Evolutionary conservation across 257 asterid genomes (phyloP).

Genomic region (Primulina huaijiensis): DNA sequence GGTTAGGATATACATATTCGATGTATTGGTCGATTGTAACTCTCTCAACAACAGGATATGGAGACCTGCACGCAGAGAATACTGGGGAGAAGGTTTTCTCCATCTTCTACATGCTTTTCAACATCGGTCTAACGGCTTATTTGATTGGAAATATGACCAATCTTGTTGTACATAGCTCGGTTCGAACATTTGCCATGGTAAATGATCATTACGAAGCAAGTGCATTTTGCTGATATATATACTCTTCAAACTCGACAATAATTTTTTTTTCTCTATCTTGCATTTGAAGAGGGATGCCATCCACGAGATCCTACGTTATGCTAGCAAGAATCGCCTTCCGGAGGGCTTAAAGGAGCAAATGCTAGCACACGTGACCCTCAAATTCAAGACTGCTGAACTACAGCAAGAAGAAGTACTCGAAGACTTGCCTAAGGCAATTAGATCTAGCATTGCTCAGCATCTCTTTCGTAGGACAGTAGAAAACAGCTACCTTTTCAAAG

Average conservation of each 20-base stretch:
- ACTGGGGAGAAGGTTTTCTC: slow-evolving; percentile 79
- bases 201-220: slow-evolving; percentile 6
- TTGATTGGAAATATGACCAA: slow-evolving; percentile 94
- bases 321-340: slow-evolving; percentile 85
- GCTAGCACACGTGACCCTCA: slow-evolving; percentile 79
- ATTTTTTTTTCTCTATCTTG: neutral
- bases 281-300: slow-evolving; percentile 73
- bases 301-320: slow-evolving; percentile 62
- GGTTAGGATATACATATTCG: slow-evolving; percentile 76
- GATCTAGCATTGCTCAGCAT: slow-evolving; percentile 84
- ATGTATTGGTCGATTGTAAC: slow-evolving; percentile 93
- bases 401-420: slow-evolving; percentile 86
- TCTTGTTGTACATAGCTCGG: slow-evolving; percentile 75
- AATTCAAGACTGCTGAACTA: slow-evolving; percentile 84
- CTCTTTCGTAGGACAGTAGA: slow-evolving; percentile 68
- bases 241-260: neutral
- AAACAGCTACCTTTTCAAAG: slow-evolving; percentile 73
- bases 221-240: neutral
- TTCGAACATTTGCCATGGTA: slow-evolving; percentile 80
- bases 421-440: slow-evolving; percentile 84
- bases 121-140: slow-evolving; percentile 91
- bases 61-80: slow-evolving; percentile 78
- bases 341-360: slow-evolving; percentile 78
- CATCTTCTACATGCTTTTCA: slow-evolving; percentile 90
- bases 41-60: slow-evolving; percentile 88